Evolutionary conservation across 495 filamentous ascomycete species (phyloP).

Genomic region (Hyaloscypha bicolor): DNA sequence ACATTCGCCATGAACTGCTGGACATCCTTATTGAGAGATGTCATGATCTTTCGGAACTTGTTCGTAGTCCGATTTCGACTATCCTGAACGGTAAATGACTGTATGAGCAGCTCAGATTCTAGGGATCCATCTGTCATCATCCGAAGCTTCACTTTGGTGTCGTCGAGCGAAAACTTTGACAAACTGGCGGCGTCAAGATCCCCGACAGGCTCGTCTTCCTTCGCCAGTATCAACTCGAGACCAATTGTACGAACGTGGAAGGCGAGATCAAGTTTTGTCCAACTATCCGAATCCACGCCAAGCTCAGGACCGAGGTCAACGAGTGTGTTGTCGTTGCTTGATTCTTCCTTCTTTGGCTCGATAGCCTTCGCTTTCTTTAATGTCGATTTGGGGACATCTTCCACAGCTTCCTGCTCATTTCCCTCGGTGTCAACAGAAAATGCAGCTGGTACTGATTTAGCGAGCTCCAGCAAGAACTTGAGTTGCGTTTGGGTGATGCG

Average conservation of each 20-base stretch:
- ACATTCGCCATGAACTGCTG: constrained; percentile 98
- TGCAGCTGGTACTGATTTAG: constrained; percentile 80
- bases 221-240: constrained; percentile 81
- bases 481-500: constrained; percentile 88
- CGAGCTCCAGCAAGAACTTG: constrained; percentile 82
- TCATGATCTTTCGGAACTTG: constrained; percentile 98
- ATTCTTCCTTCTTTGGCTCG: constrained; percentile 35
- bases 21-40: constrained; percentile 87
- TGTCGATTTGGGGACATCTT: constrained; percentile 61
- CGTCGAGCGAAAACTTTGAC: constrained; percentile 90
- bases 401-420: constrained; percentile 47
- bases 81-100: constrained; percentile 93
- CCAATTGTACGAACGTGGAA: constrained; percentile 89
- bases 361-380: constrained; percentile 40
- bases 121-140: constrained; percentile 92
- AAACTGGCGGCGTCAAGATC: constrained; percentile 79
- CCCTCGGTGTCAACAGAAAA: constrained; percentile 79
- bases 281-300: constrained; percentile 63
- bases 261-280: constrained; percentile 92
- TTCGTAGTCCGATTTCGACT: constrained; percentile 84
- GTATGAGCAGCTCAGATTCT: constrained; percentile 90
- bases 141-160: constrained; percentile 88
- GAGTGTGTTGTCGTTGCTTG: constrained; percentile 44
- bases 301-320: constrained; percentile 67
- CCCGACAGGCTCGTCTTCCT: constrained; percentile 73